Base-by-base conservation (phyloP, 1,284 basidiomycete species). In the Sporisorium exsertum region DNA sequence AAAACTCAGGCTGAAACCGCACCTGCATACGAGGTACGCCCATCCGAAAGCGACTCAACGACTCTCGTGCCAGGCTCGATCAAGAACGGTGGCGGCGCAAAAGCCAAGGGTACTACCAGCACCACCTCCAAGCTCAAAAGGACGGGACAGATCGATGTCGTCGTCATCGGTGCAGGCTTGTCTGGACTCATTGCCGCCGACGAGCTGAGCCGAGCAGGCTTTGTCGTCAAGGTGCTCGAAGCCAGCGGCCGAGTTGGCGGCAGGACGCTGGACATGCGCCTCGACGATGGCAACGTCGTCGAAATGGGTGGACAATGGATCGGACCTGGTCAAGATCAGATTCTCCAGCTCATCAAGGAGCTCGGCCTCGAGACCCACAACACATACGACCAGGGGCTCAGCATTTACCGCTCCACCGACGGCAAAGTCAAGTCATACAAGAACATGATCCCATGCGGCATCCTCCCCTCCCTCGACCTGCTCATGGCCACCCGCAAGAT, bases 291-390 rank as follows among this genome's bases (percentile, higher is more conserved):
- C 53, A 75, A 72, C 29, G 59, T 60, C 5, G 80, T 88, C 45
- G 88, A 88, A 66, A 78, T 88, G 29, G 88, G 88, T n/a, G 88
- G 87, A 67, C 86, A 86, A 63, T 88, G 87, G 86, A 87, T 88
- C 37, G 87, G 88, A 64, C 87, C 87, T 13, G 86, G 85, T 72
- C 85, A 86, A 43, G 85, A 87, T 66, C 87, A 87, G 20, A 87
- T 87, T 47, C 87, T 87, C 22, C 66, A 71, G 7, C 83, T 88
- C 29, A 86, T 86, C 13, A 79, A 85, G 47, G 81, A 83, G 50
- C 74, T 87, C 20, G 86, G 86, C 0, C 83, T 87, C 5, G 81
- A 87, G 8, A 73, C 70, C 1, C 64, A 70, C 56, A 62, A 72
- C 59, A 73, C 66, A 2, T 77, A 61, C 64, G 70, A 77, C 22